These are phyloP conservation scores for Penicillium argentinense DNA, from an alignment of 495 filamentous ascomycete genomes.

Conservation along the genomic window DNA sequence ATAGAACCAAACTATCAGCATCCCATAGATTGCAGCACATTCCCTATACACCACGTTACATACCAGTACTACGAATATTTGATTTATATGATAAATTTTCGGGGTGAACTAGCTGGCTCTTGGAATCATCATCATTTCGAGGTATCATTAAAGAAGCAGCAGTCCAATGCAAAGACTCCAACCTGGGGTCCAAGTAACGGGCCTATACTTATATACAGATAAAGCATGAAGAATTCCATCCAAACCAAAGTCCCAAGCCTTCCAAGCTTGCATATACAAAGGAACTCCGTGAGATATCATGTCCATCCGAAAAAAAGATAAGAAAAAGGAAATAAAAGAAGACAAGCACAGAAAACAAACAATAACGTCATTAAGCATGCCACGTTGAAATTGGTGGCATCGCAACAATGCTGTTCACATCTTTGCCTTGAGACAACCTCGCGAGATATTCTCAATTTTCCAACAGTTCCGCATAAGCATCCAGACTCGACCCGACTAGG, in stretches of 20 bases:
- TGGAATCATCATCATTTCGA: neutral
- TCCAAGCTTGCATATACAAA: slow-evolving; percentile 16
- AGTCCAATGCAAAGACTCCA: neutral
- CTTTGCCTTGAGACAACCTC: neutral
- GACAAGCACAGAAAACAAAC: neutral
- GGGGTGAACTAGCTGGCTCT: neutral
- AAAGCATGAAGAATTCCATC: slow-evolving; percentile 7
- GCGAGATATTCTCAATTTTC: slow-evolving; percentile 23
- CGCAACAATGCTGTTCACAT: neutral
- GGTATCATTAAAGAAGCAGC: slow-evolving; percentile 2
- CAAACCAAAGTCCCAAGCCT: slow-evolving; percentile 1
- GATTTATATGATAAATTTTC: no score
- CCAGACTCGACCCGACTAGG: slow-evolving; percentile 46
- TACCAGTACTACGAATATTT: no score
- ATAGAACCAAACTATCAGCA: no score
- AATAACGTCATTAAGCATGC: slow-evolving; percentile 14
- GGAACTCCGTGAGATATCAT: slow-evolving; percentile 18
- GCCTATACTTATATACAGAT: slow-evolving; percentile 16
- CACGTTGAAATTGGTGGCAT: neutral
- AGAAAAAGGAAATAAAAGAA: slow-evolving; percentile 3
- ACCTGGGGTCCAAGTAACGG: slow-evolving; percentile 4
- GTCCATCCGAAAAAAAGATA: slow-evolving; percentile 7
- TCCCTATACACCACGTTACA: no score
- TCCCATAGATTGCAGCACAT: no score
- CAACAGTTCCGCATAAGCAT: slow-evolving; percentile 44